Base-by-base conservation (phyloP, 2,329 filamentous ascomycete species). In the Monilinia vaccinii-corymbosi region DNA sequence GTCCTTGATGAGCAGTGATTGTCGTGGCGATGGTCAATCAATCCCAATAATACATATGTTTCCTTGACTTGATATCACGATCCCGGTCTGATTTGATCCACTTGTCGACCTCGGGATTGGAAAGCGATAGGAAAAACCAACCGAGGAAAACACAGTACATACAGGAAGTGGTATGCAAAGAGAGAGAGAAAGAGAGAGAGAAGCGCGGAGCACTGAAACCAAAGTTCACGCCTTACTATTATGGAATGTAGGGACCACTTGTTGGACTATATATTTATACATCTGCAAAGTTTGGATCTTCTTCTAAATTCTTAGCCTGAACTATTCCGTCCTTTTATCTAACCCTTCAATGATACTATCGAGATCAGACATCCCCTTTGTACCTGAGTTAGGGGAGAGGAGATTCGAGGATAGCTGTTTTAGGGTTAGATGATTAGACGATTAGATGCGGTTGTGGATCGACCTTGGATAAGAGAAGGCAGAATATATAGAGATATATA, bases 11-110 rank as follows among this genome's bases (percentile, higher is more conserved):
- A 23, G 55, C 32, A 57, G 32, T 21, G 14, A 40, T 40, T 21
- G 13, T 50, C 44, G 44, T 57, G 18, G 21, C 18, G 32, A 31
- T 56, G 6, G 52, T 9, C 18, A n/a, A 25, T 47, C 40, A 45
- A 38, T 56, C 52, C 25, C 42, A 3, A 28, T 3, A 28, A 3
- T 28, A 6, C 6, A 28, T 6, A 6, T 52, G 36, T 9, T 23
- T 49, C 31, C 6, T 32, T 32, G 51, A 53, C 42, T n/a, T n/a
- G 38, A 36, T 31, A 57, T 36, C 14, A 16, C 34, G 13, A 57
- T 31, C 55, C 55, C 50, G 38, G 55, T 50, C 50, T 31, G 55
- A 36, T 57, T 57, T 31, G 55, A 36, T 57, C 55, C 55, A 57
- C 55, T 31, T 32, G 40, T 10, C 40, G 36, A 52, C 23, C 40